phyloP scores from a whole-genome alignment of 805 yeast genomes.

The Kuraishia capsulata region DNA sequence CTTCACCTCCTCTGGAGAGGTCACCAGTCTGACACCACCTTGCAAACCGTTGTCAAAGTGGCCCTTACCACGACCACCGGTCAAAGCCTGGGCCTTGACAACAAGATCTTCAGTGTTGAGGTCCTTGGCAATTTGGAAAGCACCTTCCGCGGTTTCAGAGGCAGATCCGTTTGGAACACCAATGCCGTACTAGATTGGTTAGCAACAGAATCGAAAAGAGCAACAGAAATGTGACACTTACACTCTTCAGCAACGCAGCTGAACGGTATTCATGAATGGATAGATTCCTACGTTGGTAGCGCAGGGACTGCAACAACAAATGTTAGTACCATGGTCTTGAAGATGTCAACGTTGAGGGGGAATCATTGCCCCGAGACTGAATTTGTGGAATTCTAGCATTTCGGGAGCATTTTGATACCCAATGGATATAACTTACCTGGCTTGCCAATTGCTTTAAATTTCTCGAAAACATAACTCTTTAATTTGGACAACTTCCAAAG shows the following conservation, averaged over 20 bases:
- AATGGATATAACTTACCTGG: not conserved
- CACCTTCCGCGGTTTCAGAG: constrained; percentile 84
- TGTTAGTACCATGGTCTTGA: not conserved
- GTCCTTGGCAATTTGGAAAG: constrained; percentile 70
- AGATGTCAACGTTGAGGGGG: too few relatives aligned
- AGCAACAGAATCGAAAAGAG: not conserved
- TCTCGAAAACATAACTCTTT: constrained; percentile 7
- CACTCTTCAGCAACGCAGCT: constrained; percentile 64
- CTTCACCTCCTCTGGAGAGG: constrained; percentile 78
- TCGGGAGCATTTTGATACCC: not conserved
- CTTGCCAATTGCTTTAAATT: not conserved
- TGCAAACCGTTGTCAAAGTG: constrained; percentile 91
- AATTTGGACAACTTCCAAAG: too few relatives aligned
- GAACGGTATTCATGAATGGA: constrained; percentile 96
- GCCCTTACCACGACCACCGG: constrained; percentile 99
- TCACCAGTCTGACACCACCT: constrained; percentile 92
- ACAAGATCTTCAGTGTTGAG: constrained; percentile 78
- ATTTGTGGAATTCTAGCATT: too few relatives aligned
- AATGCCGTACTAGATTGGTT: constrained; percentile 50
- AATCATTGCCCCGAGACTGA: too few relatives aligned
- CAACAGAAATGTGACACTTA: too few relatives aligned
- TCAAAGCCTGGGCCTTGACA: constrained; percentile 95
- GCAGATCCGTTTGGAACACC: constrained; percentile 90
- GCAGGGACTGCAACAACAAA: not conserved
- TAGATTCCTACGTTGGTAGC: constrained; percentile 47